A percentile compares a stretch with the other conserved stretches of the same genome.
These are phyloP conservation scores for Telopea speciosissima DNA, from an alignment of 177 flowering plant species.

Conservation along the genomic window DNA sequence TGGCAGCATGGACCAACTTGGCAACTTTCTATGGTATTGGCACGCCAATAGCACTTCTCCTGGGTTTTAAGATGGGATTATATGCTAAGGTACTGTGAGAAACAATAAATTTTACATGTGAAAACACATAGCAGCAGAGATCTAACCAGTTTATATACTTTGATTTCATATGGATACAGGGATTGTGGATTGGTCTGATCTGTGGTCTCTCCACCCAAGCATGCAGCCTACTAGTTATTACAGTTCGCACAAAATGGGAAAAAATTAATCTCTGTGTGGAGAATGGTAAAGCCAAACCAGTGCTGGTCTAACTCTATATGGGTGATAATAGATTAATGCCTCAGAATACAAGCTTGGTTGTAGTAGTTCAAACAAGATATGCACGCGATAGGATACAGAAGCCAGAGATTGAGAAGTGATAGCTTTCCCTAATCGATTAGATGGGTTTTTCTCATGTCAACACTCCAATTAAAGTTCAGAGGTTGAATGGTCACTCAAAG, in stretches of 20 bases:
- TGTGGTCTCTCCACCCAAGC: constrained; percentile 63
- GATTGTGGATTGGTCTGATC: constrained; percentile 80
- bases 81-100: constrained; percentile 41
- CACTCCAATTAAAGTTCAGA: too few relatives aligned
- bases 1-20: constrained; percentile 65
- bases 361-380: too few relatives aligned
- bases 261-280: constrained; percentile 25
- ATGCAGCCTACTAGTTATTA: constrained; percentile 39
- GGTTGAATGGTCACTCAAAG: too few relatives aligned
- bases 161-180: constrained; percentile 36
- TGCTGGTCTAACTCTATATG: constrained; percentile 5
- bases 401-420: too few relatives aligned
- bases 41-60: constrained; percentile 50
- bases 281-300: constrained; percentile 2
- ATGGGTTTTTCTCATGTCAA: too few relatives aligned
- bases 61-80: constrained; percentile 44
- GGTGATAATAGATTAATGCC: not conserved
- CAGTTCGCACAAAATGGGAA: constrained; percentile 47
- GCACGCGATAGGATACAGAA: too few relatives aligned
- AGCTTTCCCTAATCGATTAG: too few relatives aligned
- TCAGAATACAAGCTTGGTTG: not conserved
- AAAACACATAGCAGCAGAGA: not conserved
- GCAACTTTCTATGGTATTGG: constrained; percentile 65
- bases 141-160: not conserved
- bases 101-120: too few relatives aligned